Evolutionary conservation across 345 rosid genomes (phyloP).

Genomic region (Balakata baccata): DNA sequence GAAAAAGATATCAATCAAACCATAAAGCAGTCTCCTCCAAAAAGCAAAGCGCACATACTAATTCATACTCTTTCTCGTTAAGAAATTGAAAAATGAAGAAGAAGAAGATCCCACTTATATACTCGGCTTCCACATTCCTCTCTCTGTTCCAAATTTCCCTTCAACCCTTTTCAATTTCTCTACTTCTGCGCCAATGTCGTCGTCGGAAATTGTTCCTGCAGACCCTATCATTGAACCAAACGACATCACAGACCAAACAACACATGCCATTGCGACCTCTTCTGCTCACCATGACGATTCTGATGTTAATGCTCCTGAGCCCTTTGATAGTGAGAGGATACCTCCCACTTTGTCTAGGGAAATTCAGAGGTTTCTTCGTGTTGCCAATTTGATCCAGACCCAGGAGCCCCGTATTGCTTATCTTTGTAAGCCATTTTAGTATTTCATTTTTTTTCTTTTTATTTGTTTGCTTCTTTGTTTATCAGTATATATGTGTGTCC

Average conservation of each 20-base stretch:
- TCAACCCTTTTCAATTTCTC: neutral
- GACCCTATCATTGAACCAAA: slow-evolving; percentile 41
- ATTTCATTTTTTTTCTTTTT: neutral
- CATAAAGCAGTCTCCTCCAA: slow-evolving; percentile 5
- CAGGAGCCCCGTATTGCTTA: slow-evolving; percentile 81
- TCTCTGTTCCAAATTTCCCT: neutral
- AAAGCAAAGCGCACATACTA: neutral
- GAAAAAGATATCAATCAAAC: slow-evolving; percentile 1
- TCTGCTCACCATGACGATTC: slow-evolving; percentile 12
- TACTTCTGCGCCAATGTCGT: slow-evolving; percentile 30
- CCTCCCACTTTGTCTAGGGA: slow-evolving; percentile 69
- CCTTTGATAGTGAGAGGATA: slow-evolving; percentile 87
- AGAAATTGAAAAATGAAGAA: slow-evolving; percentile 7
- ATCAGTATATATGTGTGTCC: too few relatives aligned
- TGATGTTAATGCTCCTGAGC: slow-evolving; percentile 43
- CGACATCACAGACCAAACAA: neutral
- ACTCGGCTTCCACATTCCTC: neutral
- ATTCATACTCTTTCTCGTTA: slow-evolving; percentile 11
- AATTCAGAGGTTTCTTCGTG: slow-evolving; percentile 81
- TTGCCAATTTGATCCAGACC: slow-evolving; percentile 66
- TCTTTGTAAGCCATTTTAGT: slow-evolving; percentile 45
- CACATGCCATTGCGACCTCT: slow-evolving; percentile 24
- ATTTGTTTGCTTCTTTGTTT: neutral
- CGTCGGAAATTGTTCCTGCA: slow-evolving; percentile 58
- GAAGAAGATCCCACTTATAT: slow-evolving; percentile 21